Evolutionary conservation across 2,329 filamentous ascomycete species (phyloP).

Genomic region (Fusarium chaquense): DNA sequence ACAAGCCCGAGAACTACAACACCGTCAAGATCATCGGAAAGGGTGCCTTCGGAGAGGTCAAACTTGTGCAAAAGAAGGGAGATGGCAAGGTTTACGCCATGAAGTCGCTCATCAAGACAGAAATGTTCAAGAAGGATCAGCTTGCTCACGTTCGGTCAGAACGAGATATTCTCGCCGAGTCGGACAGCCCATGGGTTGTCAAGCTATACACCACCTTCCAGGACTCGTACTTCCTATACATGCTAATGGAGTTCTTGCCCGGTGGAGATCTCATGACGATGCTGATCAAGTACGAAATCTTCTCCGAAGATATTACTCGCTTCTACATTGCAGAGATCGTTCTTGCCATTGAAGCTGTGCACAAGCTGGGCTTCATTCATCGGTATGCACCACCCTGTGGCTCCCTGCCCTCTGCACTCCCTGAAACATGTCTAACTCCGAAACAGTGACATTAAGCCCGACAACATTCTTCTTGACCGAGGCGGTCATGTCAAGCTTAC

Average conservation of each 20-base stretch:
- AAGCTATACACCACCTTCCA: slow-evolving; percentile 99
- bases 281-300: slow-evolving; percentile 99
- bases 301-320: slow-evolving; percentile 96
- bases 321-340: slow-evolving; percentile 99
- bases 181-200: slow-evolving; percentile 99
- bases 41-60: slow-evolving; percentile 98
- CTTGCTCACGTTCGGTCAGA: slow-evolving; percentile 97
- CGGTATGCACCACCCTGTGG: slow-evolving; percentile 71
- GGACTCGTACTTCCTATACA: slow-evolving; percentile 94
- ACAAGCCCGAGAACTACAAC: slow-evolving; percentile 92
- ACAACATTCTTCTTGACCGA: slow-evolving; percentile 96
- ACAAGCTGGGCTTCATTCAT: slow-evolving; percentile 98
- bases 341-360: slow-evolving; percentile 97
- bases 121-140: slow-evolving; percentile 99
- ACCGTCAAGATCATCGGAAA: slow-evolving; percentile 99
- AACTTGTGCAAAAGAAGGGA: slow-evolving; percentile 94
- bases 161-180: slow-evolving; percentile 96
- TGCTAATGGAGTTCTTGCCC: slow-evolving; percentile 99
- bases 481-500: slow-evolving; percentile 98
- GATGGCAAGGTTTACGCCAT: slow-evolving; percentile 98
- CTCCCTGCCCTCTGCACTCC: not conserved
- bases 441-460: slow-evolving; percentile 94
- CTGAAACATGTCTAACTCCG: slow-evolving; percentile 25
- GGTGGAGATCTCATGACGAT: slow-evolving; percentile 99
- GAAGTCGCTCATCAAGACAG: slow-evolving; percentile 97